phyloP scores from a whole-genome alignment of 1,284 basidiomycete genomes.

The Trichosporon ovoides region DNA sequence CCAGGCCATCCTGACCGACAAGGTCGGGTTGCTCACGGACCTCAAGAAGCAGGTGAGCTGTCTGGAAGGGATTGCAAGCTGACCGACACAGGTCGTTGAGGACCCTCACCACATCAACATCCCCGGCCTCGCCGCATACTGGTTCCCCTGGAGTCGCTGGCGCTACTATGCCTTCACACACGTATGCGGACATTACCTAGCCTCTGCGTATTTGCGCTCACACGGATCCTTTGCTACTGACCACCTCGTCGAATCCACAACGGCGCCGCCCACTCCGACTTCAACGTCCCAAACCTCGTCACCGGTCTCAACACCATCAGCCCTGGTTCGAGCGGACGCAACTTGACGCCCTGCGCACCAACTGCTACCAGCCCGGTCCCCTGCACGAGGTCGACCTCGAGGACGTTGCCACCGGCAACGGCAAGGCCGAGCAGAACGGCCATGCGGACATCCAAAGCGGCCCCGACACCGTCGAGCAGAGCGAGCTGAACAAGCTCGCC shows the following conservation, averaged over 20 bases:
- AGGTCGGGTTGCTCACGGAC: slow-evolving; percentile 38
- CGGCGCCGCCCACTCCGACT: slow-evolving; percentile 1
- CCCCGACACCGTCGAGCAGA: background rate
- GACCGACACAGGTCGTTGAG: slow-evolving; percentile 27
- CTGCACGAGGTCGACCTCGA: slow-evolving; percentile 34
- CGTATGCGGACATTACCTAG: slow-evolving; percentile 34
- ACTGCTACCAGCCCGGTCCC: slow-evolving; percentile 41
- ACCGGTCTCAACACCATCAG: slow-evolving; percentile 21
- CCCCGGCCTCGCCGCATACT: slow-evolving; percentile 28
- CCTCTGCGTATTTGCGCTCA: slow-evolving; percentile 33
- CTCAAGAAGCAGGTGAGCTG: slow-evolving; percentile 42
- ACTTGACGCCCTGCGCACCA: slow-evolving; percentile 39
- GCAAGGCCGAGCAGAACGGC: background rate
- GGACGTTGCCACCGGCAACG: slow-evolving; percentile 2
- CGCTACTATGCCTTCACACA: slow-evolving; percentile 44
- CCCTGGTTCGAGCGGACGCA: slow-evolving; percentile 38
- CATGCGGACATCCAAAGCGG: background rate
- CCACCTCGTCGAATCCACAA: slow-evolving; percentile 2
- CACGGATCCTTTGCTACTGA: slow-evolving; percentile 29
- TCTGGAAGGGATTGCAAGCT: slow-evolving; percentile 10
- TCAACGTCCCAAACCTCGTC: background rate
- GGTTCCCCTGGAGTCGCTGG: slow-evolving; percentile 47
- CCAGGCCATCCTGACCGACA: slow-evolving; percentile 85
- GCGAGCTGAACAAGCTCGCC: background rate
- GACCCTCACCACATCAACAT: slow-evolving; percentile 32